Conservation (phyloP, 208 protist species). For the Acanthamoeba healyi region DNA sequence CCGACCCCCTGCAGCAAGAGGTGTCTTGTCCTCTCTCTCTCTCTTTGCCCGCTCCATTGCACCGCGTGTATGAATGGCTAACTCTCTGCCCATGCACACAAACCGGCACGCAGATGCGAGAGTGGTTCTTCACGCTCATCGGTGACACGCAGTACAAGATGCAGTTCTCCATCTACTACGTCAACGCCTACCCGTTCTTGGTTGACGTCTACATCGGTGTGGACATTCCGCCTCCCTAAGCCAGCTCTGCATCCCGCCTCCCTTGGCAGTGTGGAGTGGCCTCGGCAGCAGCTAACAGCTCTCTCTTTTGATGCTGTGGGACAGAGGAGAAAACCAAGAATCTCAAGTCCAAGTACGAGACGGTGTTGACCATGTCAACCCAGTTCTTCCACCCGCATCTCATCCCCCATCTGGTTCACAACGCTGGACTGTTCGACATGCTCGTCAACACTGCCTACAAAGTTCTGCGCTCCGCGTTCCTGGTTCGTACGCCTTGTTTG, state of each 20-base stretch:
- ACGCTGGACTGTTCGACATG: constrained; percentile 6
- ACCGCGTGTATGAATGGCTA: too few relatives aligned
- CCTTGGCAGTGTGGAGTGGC: too few relatives aligned
- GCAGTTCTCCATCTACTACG: background rate
- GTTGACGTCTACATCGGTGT: constrained; percentile 30
- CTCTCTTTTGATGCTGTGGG: too few relatives aligned
- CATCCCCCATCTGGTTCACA: constrained; percentile 9
- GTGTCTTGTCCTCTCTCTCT: background rate
- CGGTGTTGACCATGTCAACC: constrained; percentile 34
- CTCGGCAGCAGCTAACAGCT: too few relatives aligned
- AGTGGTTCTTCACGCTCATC: constrained; percentile 40
- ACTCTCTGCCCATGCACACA: background rate
- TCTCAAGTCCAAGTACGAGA: background rate
- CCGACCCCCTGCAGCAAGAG: background rate
- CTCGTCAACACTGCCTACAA: background rate
- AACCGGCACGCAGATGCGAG: background rate
- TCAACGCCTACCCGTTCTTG: background rate
- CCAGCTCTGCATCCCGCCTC: too few relatives aligned
- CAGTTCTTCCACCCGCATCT: constrained; percentile 62
- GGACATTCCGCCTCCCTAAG: too few relatives aligned
- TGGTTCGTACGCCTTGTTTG: background rate
- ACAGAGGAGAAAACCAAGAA: constrained; percentile 1
- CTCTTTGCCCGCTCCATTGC: background rate
- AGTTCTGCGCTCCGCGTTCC: background rate
- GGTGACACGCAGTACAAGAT: constrained; percentile 30